A percentile compares a stretch with the other conserved stretches of the same genome.
Evolutionary conservation across 371 early-diverging fungal species (phyloP).

Genomic region (Chytridiales sp.): DNA sequence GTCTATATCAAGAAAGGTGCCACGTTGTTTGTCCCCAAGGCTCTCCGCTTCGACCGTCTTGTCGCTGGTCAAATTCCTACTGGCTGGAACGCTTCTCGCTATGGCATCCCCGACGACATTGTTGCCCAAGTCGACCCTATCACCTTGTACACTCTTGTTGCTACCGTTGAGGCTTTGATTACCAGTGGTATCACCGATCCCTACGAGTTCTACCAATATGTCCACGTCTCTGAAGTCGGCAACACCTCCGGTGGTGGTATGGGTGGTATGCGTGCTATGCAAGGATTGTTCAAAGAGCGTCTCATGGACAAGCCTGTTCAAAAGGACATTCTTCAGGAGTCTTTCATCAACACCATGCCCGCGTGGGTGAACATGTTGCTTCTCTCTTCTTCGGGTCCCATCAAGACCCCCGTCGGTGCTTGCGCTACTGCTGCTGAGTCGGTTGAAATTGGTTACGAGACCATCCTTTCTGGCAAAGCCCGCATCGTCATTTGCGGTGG

Average conservation of each 20-base stretch:
- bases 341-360: conserved; percentile 94
- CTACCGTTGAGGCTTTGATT: conserved; percentile 91
- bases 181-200: conserved; percentile 94
- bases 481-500: conserved; percentile 94
- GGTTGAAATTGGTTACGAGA: conserved; percentile 89
- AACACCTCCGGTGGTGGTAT: conserved; percentile 93
- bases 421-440: conserved; percentile 94
- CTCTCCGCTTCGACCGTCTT: conserved; percentile 88
- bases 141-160: conserved; percentile 84
- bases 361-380: conserved; percentile 97
- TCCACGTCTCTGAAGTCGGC: conserved; percentile 93
- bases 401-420: conserved; percentile 94
- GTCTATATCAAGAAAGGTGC: conserved; percentile 87
- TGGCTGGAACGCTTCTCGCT: conserved; percentile 91
- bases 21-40: conserved; percentile 89
- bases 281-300: conserved; percentile 71
- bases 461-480: conserved; percentile 88
- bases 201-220: conserved; percentile 95
- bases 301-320: conserved; percentile 85
- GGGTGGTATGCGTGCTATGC: conserved; percentile 65
- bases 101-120: conserved; percentile 94
- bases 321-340: conserved; percentile 93
- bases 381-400: conserved; percentile 92
- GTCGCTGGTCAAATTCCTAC: conserved; percentile 96
- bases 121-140: conserved; percentile 88